phyloP scores from a whole-genome alignment of 2,329 filamentous ascomycete genomes.

The Neodidymelliopsis sp. region DNA sequence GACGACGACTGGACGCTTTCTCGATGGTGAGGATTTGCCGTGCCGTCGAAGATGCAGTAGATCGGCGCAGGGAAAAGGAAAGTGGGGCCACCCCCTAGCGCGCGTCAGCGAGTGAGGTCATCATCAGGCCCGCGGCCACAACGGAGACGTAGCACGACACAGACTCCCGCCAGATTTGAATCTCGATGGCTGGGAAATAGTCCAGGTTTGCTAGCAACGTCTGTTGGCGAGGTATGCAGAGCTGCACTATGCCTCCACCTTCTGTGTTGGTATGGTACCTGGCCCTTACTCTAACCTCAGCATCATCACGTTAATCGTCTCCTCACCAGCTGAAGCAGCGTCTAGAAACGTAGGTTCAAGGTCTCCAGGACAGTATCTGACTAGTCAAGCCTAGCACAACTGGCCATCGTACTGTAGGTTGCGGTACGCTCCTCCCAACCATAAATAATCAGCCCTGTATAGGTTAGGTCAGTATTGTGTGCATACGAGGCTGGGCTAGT shows the following conservation, averaged over 20 bases:
- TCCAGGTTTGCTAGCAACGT: too few relatives aligned
- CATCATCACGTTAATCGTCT: not conserved
- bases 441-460: conserved; percentile 5
- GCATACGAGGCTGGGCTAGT: conserved; percentile 5
- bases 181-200: not conserved
- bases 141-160: not conserved
- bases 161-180: too few relatives aligned
- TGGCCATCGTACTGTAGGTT: not conserved
- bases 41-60: conserved; percentile 4
- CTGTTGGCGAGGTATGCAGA: too few relatives aligned
- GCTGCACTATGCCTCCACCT: too few relatives aligned
- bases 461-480: conserved; percentile 4
- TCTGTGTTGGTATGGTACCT: too few relatives aligned
- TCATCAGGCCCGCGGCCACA: not conserved
- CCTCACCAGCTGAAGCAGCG: not conserved
- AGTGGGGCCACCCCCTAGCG: conserved; percentile 8
- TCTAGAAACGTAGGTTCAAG: not conserved
- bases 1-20: conserved; percentile 4
- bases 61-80: conserved; percentile 7
- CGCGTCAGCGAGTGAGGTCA: conserved; percentile 15
- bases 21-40: conserved; percentile 7
- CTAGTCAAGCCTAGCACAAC: not conserved
- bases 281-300: too few relatives aligned
- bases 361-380: not conserved
- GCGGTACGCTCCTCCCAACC: not conserved